Conservation (phyloP, 371 early-diverging fungal species). For the Syncephalis fuscata region DNA sequence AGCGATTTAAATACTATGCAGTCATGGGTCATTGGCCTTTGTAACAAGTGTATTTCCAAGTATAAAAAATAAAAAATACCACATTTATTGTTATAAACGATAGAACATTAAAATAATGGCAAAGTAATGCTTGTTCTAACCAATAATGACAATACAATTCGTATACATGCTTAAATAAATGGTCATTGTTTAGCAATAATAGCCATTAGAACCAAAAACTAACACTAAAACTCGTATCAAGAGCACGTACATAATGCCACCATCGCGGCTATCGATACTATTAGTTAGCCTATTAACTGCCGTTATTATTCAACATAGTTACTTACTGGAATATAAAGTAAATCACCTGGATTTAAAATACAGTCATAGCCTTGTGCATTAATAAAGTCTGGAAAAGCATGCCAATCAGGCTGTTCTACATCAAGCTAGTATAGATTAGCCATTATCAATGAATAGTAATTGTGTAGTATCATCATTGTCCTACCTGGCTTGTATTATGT, state of each 20-base stretch:
- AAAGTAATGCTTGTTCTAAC: no score
- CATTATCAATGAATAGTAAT: neutral
- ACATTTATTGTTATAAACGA: no score
- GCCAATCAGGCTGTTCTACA: conserved; percentile 26
- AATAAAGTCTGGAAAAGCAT: conserved; percentile 29
- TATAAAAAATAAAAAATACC: no score
- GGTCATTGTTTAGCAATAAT: no score
- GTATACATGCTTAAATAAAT: no score
- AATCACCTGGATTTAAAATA: conserved; percentile 56
- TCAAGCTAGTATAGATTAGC: conserved; percentile 25
- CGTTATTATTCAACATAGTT: neutral
- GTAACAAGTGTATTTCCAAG: no score
- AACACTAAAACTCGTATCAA: conserved; percentile 61
- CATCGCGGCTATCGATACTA: conserved; percentile 34
- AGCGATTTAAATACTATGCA: no score
- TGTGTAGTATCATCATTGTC: neutral
- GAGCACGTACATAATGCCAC: conserved; percentile 85
- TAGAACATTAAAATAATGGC: no score
- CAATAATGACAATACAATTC: no score
- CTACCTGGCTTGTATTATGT: conserved; percentile 63
- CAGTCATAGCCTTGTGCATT: conserved; percentile 46
- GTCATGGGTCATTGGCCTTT: no score
- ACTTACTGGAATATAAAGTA: conserved; percentile 81
- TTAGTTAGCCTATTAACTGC: neutral
- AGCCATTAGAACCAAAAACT: conserved; percentile 67